phyloP scores from a whole-genome alignment of 768 basidiomycete genomes.

The Trametes elegans region DNA sequence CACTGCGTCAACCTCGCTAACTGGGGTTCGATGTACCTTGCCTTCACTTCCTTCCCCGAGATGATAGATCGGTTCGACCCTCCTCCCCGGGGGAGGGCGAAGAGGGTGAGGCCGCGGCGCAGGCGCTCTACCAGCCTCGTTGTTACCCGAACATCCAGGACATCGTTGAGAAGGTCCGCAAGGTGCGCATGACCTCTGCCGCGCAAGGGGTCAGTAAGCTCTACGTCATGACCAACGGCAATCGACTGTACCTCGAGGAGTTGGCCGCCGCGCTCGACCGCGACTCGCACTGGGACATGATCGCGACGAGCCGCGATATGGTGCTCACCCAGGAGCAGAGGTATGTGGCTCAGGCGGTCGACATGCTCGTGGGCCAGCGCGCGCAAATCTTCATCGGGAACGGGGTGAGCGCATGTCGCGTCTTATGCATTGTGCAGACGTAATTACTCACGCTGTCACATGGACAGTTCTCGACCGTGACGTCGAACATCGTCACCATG shows the following conservation, averaged over 20 bases:
- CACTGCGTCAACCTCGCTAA: constrained; percentile 42
- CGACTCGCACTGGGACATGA: constrained; percentile 33
- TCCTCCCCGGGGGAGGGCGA: constrained; percentile 27
- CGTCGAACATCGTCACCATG: constrained; percentile 45
- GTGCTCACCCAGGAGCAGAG: constrained; percentile 38
- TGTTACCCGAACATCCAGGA: constrained; percentile 42
- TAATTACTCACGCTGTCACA: neutral
- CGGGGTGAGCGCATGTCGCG: constrained; percentile 36
- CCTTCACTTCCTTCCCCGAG: too few relatives aligned
- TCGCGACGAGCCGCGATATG: constrained; percentile 39
- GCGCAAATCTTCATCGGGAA: constrained; percentile 52
- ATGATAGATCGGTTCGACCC: too few relatives aligned
- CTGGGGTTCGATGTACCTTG: too few relatives aligned
- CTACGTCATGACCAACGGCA: constrained; percentile 42
- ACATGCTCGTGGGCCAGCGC: constrained; percentile 47
- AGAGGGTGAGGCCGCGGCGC: neutral
- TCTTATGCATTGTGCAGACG: neutral
- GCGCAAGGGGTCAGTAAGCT: constrained; percentile 16
- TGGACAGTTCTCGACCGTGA: constrained; percentile 44
- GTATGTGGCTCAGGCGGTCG: constrained; percentile 43
- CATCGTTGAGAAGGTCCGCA: constrained; percentile 39
- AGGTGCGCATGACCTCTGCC: constrained; percentile 26
- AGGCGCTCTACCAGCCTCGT: constrained; percentile 30
- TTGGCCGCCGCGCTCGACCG: constrained; percentile 34
- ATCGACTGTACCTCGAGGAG: constrained; percentile 37